phyloP scores from a whole-genome alignment of 106 monocot genomes.

The Platanthera guangdongensis region DNA sequence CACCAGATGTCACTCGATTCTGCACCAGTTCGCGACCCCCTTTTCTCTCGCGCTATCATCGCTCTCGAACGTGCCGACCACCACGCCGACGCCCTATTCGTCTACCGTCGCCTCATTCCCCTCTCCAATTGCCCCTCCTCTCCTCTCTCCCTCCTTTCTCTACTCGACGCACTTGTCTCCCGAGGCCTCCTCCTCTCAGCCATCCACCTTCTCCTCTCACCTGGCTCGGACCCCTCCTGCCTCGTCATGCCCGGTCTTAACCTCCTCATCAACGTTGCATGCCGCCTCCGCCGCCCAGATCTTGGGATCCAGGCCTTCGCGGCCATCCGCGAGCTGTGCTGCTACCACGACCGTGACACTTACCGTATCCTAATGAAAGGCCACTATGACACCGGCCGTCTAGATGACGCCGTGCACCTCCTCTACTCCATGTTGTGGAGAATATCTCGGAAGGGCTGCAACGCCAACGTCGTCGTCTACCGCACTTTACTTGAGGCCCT shows the following conservation, averaged over 20 bases:
- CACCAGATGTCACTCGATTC: conserved; percentile 1
- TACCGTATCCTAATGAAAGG: conserved; percentile 57
- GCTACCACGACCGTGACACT: conserved; percentile 49
- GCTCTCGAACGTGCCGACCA: conserved; percentile 4
- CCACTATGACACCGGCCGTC: conserved; percentile 40
- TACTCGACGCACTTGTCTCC: conserved; percentile 32
- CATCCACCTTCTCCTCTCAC: conserved; percentile 21
- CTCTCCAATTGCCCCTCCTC: conserved; percentile 32
- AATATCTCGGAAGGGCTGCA: conserved; percentile 73
- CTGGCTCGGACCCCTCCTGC: conserved; percentile 12
- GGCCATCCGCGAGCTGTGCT: conserved; percentile 48
- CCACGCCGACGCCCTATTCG: conserved; percentile 13
- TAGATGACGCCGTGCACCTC: conserved; percentile 77
- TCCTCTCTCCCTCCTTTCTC: conserved; percentile 38
- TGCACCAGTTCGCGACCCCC: conserved; percentile 4
- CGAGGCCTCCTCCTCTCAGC: conserved; percentile 22
- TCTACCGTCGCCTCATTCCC: conserved; percentile 24
- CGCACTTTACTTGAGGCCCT: conserved; percentile 60
- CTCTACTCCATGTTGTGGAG: conserved; percentile 83
- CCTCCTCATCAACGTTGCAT: conserved; percentile 36
- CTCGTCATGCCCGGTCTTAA: conserved; percentile 36
- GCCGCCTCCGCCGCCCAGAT: conserved; percentile 29
- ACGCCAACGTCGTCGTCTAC: conserved; percentile 66
- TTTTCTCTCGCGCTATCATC: conserved; percentile 30
- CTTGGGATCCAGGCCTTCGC: conserved; percentile 49